These are phyloP conservation scores for Trichoderma brevicompactum DNA, from an alignment of 2,329 filamentous ascomycete genomes.

Conservation along the genomic window DNA sequence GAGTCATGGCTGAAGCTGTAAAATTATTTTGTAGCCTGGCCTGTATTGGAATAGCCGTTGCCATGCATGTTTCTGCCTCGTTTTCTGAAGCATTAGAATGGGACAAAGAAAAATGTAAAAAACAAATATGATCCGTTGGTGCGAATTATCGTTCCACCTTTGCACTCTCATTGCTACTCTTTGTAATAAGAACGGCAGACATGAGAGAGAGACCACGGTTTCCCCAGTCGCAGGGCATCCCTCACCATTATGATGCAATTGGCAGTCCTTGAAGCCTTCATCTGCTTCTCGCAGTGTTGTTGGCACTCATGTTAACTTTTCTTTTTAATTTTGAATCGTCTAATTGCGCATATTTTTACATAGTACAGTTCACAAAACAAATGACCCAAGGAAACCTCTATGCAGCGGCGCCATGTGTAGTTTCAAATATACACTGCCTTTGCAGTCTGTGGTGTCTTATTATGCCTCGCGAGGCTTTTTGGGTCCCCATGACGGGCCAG, in stretches of 20 bases:
- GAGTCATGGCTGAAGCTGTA: slow-evolving; percentile 1
- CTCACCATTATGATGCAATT: neutral
- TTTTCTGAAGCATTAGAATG: neutral
- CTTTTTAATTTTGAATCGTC: slow-evolving; percentile 41
- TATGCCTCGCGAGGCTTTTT: slow-evolving; percentile 25
- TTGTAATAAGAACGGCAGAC: neutral
- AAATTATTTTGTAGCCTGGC: neutral
- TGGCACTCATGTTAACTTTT: slow-evolving; percentile 20
- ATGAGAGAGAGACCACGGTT: neutral
- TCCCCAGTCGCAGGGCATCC: neutral
- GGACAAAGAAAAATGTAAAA: neutral
- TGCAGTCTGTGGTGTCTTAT: slow-evolving; percentile 26
- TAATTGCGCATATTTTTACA: slow-evolving; percentile 59
- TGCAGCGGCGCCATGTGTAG: slow-evolving; percentile 51
- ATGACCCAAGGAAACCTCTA: slow-evolving; percentile 55
- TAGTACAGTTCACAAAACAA: slow-evolving; percentile 53
- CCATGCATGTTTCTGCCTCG: neutral
- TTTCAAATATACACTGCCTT: slow-evolving; percentile 43
- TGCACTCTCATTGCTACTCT: neutral
- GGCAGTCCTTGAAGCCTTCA: neutral
- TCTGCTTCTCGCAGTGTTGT: neutral
- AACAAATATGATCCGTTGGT: neutral
- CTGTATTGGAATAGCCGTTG: neutral
- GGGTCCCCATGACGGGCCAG: slow-evolving; percentile 18
- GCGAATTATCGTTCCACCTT: slow-evolving; percentile 19